Evolutionary conservation across 768 basidiomycete genomes (phyloP), one percentile per base, ranked within the genome.

Genomic region (Naematelia encephala): DNA sequence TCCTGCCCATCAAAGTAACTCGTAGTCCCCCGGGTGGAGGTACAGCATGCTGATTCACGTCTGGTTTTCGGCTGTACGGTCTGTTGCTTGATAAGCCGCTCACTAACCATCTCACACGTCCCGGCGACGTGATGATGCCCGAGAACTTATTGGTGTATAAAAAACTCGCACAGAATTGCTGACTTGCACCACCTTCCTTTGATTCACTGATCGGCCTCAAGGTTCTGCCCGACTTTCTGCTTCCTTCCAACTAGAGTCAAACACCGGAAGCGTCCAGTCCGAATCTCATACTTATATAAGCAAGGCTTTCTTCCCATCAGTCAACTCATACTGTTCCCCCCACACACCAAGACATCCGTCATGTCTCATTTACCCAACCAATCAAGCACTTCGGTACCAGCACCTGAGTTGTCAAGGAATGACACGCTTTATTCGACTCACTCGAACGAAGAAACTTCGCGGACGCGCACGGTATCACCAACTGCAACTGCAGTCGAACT

Each of bases 191-290:
- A 8, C 46, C 23, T 25, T 5, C 46, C 46, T 47, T 19, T 54
- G 13, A n/a, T 25, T 54, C n/a, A 10, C 26, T 23, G 50, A 26
- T 54, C 52, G 52, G 27, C 39, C n/a, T 54, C 29, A 23, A 54
- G 52, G 5, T 23, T 14, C n/a, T 30, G 13, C 21, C 52, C 34
- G 28, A 30, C 8, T 8, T 16, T 39, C 16, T 8, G 8, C 34
- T 8, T 16, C 16, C 34, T 39, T 39, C 34, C 34, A 8, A 8
- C 16, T 16, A 8, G 34, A 39, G 27, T 8, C 34, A 39, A 39
- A 25, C 46, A 47, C n/a, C 46, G 23, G 39, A 25, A 8, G 19
- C 46, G 12, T 25, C 23, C 46, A n/a, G n/a, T n/a, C 46, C 23
- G n/a, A 19, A 47, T 25, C 8, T 8, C 12, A 47, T 47, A 21